A percentile compares a stretch with the other conserved stretches of the same genome.
Conservation (phyloP, 768 basidiomycete genomes). For the Lactifluus hygrophoroides region DNA sequence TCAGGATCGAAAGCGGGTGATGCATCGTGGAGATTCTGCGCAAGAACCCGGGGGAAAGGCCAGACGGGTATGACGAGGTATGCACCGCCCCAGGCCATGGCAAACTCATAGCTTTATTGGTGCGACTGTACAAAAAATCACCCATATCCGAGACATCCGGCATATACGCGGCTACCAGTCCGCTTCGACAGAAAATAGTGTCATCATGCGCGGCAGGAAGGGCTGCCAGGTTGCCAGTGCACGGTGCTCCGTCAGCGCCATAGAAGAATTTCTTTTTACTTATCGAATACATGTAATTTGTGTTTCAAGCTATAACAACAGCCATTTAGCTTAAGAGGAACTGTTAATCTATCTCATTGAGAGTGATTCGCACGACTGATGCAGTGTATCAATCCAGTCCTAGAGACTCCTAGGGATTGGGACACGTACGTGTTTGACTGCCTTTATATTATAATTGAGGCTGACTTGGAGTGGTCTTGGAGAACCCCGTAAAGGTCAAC, state of each 20-base stretch:
- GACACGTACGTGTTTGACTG: conserved; percentile 30
- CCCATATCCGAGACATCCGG: conserved; percentile 23
- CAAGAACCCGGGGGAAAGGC: conserved; percentile 28
- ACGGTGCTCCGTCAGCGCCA: too few species aligned
- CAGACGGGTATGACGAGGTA: conserved; percentile 27
- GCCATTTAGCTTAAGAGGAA: conserved; percentile 28
- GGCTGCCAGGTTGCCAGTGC: too few species aligned
- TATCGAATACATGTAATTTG: too few species aligned
- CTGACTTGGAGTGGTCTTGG: background rate
- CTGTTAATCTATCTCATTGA: too few species aligned
- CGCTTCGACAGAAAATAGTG: too few species aligned
- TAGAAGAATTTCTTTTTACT: too few species aligned
- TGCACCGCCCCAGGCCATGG: too few species aligned
- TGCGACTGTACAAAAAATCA: too few species aligned
- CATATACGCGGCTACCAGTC: conserved; percentile 29
- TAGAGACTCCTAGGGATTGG: conserved; percentile 30
- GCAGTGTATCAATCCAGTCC: too few species aligned
- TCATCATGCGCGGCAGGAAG: too few species aligned
- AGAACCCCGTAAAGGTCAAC: conserved; percentile 28
- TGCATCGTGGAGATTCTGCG: conserved; percentile 29
- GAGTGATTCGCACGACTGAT: background rate
- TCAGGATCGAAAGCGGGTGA: conserved; percentile 28
- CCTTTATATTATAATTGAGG: too few species aligned
- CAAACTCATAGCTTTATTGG: too few species aligned
- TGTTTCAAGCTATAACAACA: conserved; percentile 24